Base-by-base conservation (phyloP, 352 stramenopile species). In the Globisporangium barbulae region DNA sequence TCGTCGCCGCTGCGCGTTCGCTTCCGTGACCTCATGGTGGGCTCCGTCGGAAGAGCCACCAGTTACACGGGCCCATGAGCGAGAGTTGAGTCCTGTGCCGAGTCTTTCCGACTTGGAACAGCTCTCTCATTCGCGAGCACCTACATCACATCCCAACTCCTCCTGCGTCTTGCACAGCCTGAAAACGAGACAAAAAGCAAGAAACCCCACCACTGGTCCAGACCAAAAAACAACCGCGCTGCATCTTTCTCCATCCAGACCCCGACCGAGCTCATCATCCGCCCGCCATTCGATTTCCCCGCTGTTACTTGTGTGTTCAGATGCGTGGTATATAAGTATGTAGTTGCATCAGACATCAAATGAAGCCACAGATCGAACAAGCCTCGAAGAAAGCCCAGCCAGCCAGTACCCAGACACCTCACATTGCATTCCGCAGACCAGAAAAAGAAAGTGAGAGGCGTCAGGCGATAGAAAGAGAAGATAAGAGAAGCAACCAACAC, bases 11-110 rank as follows among this genome's bases (percentile, higher is more conserved):
- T 90, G 56, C 76, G 74, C 9, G 67, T 74, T 13, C 74, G 73
- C 53, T 82, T 92, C 30, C 81, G 78, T 31, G 81, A 92, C 48
- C 68, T 92, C 58, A 69, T 88, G 64, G 68, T 92, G 17, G 64
- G 76, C 73, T 86, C 83, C 21, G 70, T 75, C 17, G 67, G 71
- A n/a, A 67, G 73, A 30, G 71, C 73, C 0, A 75, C 76, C 21
- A 88, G 78, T 67, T 87, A 85, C 63, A 79, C 79, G n/a, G 75
- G 75, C 15, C 59, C 59, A 8, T 65, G 59, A 65, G 22, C 22
- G 5, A n/a, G 10, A 33, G 35, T 17, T 10, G 41, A 57, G 30
- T 33, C 33, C 33, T 28, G 50, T 7, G 6, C 21, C 28, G 50
- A 53, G 41, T 61, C 55, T 33, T 44, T 41, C 1, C 55, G 21